Evolutionary conservation across 2,329 filamentous ascomycete species (phyloP), one percentile per base, ranked within the genome.

Genomic region (Ceratocystis variospora): DNA sequence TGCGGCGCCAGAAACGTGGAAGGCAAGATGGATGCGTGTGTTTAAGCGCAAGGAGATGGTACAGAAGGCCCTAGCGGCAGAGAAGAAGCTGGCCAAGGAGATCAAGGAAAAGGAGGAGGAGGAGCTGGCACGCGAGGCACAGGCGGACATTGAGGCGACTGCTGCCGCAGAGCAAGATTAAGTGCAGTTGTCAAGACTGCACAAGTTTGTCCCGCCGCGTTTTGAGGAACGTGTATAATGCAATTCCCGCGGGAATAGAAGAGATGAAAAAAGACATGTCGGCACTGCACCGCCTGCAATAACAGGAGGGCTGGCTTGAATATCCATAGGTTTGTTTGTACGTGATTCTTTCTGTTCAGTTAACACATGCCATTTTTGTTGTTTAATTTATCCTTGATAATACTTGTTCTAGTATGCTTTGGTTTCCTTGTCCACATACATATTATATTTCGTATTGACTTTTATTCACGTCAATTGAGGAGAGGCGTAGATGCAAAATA

Each of bases 31-130:
- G 94, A 78, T 90, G 69, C 82, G 90, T 41, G 90, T 94, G 1
- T 96, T 96, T 75, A 79, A 86, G 71, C 81, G 94, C 55, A 88
- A 90, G 76, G 83, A 84, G 15, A 89, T 89, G 2, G 89, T 97
- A 15, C 92, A 97, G 77, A 91, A 96, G 76, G 83, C 88, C 0
- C 84, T 83, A 72, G 61, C 57, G 4, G 48, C 46, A 5, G 66
- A 68, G 46, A 63, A 62, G 59, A 63, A 63, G 50, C 15, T 37
- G 17, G 66, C 63, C 7, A 37, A 62, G 61, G 66, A 68, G 59
- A 50, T 70, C 19, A 68, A 62, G 48, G 62, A 55, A 33, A 61
- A 61, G 53, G 66, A 68, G 59, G 66, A 68, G 41, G 66, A 68
- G 50, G 63, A 53, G n/a, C 72, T 80, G 7, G 46, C 73, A 0